Conservation (phyloP, 2,329 filamentous ascomycete species). For the Alternaria sp. region DNA sequence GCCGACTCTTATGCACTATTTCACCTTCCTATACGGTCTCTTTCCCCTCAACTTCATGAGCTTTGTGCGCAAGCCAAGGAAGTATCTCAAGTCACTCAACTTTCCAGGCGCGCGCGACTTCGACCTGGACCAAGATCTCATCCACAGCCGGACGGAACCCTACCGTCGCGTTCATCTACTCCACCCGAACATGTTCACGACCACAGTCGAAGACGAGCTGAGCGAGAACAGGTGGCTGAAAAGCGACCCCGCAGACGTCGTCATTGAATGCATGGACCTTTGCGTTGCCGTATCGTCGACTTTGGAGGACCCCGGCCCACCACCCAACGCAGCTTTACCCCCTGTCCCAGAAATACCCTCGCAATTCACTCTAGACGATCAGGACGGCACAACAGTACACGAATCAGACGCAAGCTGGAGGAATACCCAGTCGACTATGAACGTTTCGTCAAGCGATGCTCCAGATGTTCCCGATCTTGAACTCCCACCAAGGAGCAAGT, state of each 20-base stretch:
- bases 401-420: slow-evolving; percentile 57
- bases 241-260: slow-evolving; percentile 78
- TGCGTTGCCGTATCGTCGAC: slow-evolving; percentile 55
- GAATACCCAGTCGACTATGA: slow-evolving; percentile 61
- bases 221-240: slow-evolving; percentile 80
- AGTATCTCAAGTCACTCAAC: slow-evolving; percentile 76
- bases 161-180: slow-evolving; percentile 76
- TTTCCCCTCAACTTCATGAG: slow-evolving; percentile 88
- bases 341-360: slow-evolving; percentile 46
- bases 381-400: slow-evolving; percentile 35
- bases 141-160: slow-evolving; percentile 75
- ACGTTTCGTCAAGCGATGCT: slow-evolving; percentile 29
- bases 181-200: slow-evolving; percentile 83
- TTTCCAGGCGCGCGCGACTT: slow-evolving; percentile 74
- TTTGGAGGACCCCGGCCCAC: slow-evolving; percentile 55
- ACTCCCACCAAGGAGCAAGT: slow-evolving; percentile 27
- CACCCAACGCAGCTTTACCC: slow-evolving; percentile 55
- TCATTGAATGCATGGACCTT: slow-evolving; percentile 79
- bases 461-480: slow-evolving; percentile 31
- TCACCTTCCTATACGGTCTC: slow-evolving; percentile 80
- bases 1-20: slow-evolving; percentile 74
- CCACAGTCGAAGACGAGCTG: slow-evolving; percentile 80
- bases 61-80: slow-evolving; percentile 81
- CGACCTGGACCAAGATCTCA: slow-evolving; percentile 78
- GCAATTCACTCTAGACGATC: slow-evolving; percentile 41